Evolutionary conservation across 345 rosid species (phyloP).

Genomic region (Diplotaxis tenuifolia): DNA sequence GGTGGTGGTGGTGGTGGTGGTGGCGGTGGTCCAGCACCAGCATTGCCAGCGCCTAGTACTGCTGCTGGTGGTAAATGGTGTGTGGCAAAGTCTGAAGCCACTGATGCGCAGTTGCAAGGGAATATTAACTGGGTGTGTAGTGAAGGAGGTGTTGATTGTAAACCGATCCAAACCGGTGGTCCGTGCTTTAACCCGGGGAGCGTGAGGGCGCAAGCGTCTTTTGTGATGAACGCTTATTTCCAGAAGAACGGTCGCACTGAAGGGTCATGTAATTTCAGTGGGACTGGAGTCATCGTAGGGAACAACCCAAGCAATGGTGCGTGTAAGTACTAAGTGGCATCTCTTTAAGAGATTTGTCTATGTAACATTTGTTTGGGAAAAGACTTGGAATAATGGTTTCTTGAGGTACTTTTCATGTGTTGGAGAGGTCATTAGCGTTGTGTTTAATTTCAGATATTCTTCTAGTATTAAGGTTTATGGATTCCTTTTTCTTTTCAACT

Average conservation of each 20-base stretch:
- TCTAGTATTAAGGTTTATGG: conserved; percentile 7
- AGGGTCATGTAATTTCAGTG: conserved; percentile 49
- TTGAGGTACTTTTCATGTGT: conserved; percentile 15
- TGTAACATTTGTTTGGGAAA: conserved; percentile 28
- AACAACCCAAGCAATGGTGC: conserved; percentile 37
- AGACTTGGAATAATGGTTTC: conserved; percentile 4
- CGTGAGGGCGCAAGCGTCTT: conserved; percentile 55
- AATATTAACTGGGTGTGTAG: conserved; percentile 67
- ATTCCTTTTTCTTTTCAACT: neutral
- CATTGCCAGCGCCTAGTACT: conserved; percentile 23
- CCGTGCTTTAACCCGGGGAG: conserved; percentile 56
- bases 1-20: conserved; percentile 19
- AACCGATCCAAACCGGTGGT: conserved; percentile 71
- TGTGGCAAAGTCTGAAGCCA: conserved; percentile 46
- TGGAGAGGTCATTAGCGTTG: neutral
- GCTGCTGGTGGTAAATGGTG: conserved; percentile 55
- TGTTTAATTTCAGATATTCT: conserved; percentile 26
- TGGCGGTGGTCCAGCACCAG: conserved; percentile 25
- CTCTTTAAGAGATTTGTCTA: conserved; percentile 7
- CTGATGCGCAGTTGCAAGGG: conserved; percentile 49
- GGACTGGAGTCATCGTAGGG: conserved; percentile 40
- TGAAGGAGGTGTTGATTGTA: conserved; percentile 70
- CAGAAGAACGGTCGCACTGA: conserved; percentile 44
- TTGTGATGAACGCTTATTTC: conserved; percentile 69
- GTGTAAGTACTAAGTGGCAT: conserved; percentile 23